Base-by-base conservation (phyloP, 2,329 filamentous ascomycete species). In the Neophaeococcomyces mojaviensis region DNA sequence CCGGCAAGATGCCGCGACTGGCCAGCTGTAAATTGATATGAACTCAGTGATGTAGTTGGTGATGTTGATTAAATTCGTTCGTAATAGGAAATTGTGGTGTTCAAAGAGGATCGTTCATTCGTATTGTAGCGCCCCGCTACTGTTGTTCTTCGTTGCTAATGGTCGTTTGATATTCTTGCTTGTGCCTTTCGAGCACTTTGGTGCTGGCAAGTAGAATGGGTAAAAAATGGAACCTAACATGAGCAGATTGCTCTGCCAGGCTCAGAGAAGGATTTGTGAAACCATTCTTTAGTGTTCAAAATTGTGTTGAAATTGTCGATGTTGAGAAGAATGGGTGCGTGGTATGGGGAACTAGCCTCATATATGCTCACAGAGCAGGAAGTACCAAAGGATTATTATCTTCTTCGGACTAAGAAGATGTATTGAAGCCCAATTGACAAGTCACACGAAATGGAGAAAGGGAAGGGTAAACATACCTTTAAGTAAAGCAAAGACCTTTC, bases 401-500 rank as follows among this genome's bases (percentile, higher is more conserved):
- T 15, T 35, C 20, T 15, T 33, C 24, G 20, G 28, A 16, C 10
- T 34, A 31, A 6, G 16, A 12, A 12, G 9, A 28, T 12, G n/a
- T 22, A 22, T 36, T 44, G 41, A 44, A 30, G 20, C 41, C 41
- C 32, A 44, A 44, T 37, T 19, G 22, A 37, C 41, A 44, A 44
- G 32, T 10, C 30, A 36, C 35, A n/a, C n/a, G 19, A 6, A 19
- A 22, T 24, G 20, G 7, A 28, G 41, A 16, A 37, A n/a, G n/a
- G 41, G 12, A 44, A n/a, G 18, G 20, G 13, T 8, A 20, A 15
- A 9, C 20, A 26, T 44, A 37, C 41, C 41, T 44, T 28, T 44
- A 44, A 28, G 41, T 44, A 44, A 44, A 36, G 41, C 41, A 37
- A 26, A 30, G 41, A 44, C 35, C 41, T 44, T 44, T 44, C 22